Base-by-base conservation (phyloP, 441 rosid species). In the Geranium incanum region DNA sequence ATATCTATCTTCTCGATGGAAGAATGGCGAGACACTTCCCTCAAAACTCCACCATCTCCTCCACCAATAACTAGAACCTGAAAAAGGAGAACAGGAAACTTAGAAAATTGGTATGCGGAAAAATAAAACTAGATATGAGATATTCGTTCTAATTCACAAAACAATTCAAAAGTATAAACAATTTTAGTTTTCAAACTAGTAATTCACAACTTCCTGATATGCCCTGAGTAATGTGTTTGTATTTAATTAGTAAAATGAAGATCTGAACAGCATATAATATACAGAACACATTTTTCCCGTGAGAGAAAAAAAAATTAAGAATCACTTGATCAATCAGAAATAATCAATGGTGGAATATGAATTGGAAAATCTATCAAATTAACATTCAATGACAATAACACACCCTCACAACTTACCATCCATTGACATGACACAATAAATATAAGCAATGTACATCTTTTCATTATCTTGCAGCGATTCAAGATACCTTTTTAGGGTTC, bases 41-140 rank as follows among this genome's bases (percentile, higher is more conserved):
- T 85, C 55, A 90, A 79, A 74, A 93, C 97, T 4, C 98, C 98
- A 18, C 98, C 98, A 80, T 90, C 98, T 67, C 98, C 98, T 71
- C 98, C 98, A n/a, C 98, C 98, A 77, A 93, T 93, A 66, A 93
- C 98, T 81, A 93, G 71, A 62, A 90, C 98, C 98, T 91, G 80
- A 64, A 75, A 36, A 62, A 71, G 11, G 67, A 60, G 19, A 50
- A 28, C 0, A 12, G 57, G 15, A 50, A 50, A 50, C 3, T 57
- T 15, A 52, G 69, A 33, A 21, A 18, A 28, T 68, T 13, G 50
- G 0, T n/a, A 18, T 13, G 2, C 2, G 9, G 12, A 43, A 43
- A 43, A 43, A 43, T 43, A 43, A 43, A 43, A 43, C 3, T 13
- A 43, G 50, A 43, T 43, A 7, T 9, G 9, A 43, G 50, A 9